These are phyloP conservation scores for Fusarium torulosum DNA, from an alignment of 2,329 filamentous ascomycete species.

Conservation along the genomic window DNA sequence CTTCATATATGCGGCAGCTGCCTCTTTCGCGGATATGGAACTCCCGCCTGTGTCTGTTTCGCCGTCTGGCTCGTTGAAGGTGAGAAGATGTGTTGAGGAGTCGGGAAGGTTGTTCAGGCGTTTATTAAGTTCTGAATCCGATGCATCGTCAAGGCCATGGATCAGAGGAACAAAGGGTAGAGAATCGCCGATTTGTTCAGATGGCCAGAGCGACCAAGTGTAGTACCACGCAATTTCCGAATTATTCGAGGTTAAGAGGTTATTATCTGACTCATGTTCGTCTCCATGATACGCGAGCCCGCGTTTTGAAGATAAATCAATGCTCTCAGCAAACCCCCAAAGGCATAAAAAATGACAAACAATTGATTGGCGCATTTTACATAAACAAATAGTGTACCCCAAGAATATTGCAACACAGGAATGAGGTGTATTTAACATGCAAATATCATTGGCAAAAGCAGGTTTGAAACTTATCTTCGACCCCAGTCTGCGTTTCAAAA, in stretches of 20 bases:
- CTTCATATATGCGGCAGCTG: conserved; percentile 54
- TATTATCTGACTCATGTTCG: conserved; percentile 50
- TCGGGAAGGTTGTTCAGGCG: conserved; percentile 48
- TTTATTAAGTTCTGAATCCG: conserved; percentile 43
- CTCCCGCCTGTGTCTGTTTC: conserved; percentile 56
- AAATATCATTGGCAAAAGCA: background rate
- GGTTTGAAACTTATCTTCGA: conserved; percentile 25
- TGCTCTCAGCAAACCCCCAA: background rate
- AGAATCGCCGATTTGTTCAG: conserved; percentile 41
- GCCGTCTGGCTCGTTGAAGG: conserved; percentile 60
- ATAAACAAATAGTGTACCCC: no score
- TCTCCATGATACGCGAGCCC: conserved; percentile 46
- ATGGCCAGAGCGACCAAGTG: conserved; percentile 55
- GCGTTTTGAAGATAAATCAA: conserved; percentile 41
- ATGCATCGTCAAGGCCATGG: conserved; percentile 53
- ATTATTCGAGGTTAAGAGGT: conserved; percentile 53
- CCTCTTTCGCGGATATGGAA: conserved; percentile 54
- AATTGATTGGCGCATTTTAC: conserved; percentile 23
- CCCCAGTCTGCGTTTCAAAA: conserved; percentile 27
- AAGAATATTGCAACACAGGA: background rate
- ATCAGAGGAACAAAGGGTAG: conserved; percentile 56
- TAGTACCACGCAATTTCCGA: conserved; percentile 59
- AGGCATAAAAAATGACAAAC: conserved; percentile 12
- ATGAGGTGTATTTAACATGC: conserved; percentile 1
- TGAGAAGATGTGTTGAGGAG: conserved; percentile 55